Evolutionary conservation across 306 rosid species (phyloP), one percentile per base, ranked within the genome.

Genomic region (Delonix regia): DNA sequence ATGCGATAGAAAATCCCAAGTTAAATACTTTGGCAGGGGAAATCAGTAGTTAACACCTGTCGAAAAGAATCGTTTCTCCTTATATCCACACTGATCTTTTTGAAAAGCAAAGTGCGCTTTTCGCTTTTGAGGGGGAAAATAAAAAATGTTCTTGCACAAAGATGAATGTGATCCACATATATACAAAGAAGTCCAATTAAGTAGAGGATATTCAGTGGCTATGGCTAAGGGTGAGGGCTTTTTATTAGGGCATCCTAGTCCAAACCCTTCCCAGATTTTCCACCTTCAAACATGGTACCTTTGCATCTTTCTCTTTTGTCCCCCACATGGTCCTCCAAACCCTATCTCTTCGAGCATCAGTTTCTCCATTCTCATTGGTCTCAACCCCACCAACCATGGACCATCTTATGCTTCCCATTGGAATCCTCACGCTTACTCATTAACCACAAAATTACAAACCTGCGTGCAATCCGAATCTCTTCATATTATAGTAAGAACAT

Each of bases 301-400:
- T 52, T 52, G 64, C 63, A 71, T 71, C 76, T 63, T 63, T 34
- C 25, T 63, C 6, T 70, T 70, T 18, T 16, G 75, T 47, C 13
- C 22, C 59, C n/a, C n/a, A n/a, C n/a, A n/a, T 71, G 60, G 63
- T 71, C 71, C 71, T 64, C 16, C 2, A 7, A 36, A 64, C 49
- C 48, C 70, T 66, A 21, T 66, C 76, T 19, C 48, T 71, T 71
- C 28, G 64, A 71, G 76, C 12, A 51, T 71, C 76, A 33, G 64
- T 71, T 52, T 71, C 64, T 71, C 49, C 33, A 52, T n/a, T n/a
- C 7, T 34, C 63, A 71, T 71, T 71, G 76, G 64, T 34, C 24
- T 47, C 5, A 3, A 9, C 7, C 22, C 73, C 53, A 42, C 52
- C 39, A n/a, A 9, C 0, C 21, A 6, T 68, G 73, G 55, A 68